phyloP scores from a whole-genome alignment of 495 filamentous ascomycete species.

The Stereocaulon alpinum region DNA sequence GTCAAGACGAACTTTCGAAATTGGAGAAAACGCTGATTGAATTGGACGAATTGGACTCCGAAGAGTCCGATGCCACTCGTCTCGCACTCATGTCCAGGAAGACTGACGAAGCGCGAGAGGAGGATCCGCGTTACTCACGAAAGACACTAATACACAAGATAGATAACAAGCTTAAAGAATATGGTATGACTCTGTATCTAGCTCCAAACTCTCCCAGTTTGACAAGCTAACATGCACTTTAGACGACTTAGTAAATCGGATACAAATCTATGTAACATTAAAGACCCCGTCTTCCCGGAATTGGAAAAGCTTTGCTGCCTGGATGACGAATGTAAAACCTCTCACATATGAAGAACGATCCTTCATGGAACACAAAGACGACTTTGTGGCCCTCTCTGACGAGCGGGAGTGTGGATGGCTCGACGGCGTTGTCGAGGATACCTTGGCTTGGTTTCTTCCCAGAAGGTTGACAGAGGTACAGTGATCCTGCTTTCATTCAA shows the following conservation, averaged over 20 bases:
- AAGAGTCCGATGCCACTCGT: neutral
- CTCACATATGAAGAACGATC: slow-evolving; percentile 18
- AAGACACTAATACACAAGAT: slow-evolving; percentile 24
- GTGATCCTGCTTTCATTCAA: slow-evolving; percentile 15
- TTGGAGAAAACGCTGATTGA: slow-evolving; percentile 27
- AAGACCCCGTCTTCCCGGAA: slow-evolving; percentile 21
- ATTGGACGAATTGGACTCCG: slow-evolving; percentile 22
- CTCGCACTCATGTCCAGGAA: slow-evolving; percentile 19
- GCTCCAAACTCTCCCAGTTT: neutral
- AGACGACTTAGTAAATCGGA: neutral
- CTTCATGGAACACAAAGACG: slow-evolving; percentile 27
- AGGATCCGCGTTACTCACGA: slow-evolving; percentile 17
- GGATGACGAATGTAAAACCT: slow-evolving; percentile 23
- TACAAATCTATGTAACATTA: slow-evolving; percentile 8
- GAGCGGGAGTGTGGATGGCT: slow-evolving; percentile 29
- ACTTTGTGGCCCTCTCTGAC: slow-evolving; percentile 29
- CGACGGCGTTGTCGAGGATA: slow-evolving; percentile 27
- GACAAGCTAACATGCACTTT: neutral
- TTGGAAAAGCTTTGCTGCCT: slow-evolving; percentile 24
- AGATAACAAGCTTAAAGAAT: slow-evolving; percentile 29
- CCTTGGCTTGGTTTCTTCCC: slow-evolving; percentile 20
- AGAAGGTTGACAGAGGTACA: slow-evolving; percentile 12
- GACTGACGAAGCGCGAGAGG: slow-evolving; percentile 14
- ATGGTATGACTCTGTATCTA: slow-evolving; percentile 17
- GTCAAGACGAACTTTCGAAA: slow-evolving; percentile 29